A percentile compares a stretch with the other conserved stretches of the same genome.
Conservation (phyloP, 768 basidiomycete genomes). For the Gloeopeniophorella convolvens region DNA sequence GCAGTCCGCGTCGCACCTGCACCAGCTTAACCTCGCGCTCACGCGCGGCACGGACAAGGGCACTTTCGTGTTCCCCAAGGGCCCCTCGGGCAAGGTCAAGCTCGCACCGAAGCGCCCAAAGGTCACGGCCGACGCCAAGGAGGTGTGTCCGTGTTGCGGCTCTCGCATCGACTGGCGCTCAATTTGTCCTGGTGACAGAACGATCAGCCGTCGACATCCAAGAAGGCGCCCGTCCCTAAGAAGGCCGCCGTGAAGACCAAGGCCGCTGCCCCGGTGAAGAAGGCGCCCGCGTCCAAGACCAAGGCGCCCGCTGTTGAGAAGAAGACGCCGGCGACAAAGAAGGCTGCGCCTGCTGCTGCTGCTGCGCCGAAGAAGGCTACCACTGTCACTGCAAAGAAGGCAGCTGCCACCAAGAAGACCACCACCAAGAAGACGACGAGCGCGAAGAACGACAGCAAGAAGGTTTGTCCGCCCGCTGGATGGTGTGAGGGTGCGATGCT, state of each 20-base stretch:
- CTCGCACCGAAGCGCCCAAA: conserved; percentile 51
- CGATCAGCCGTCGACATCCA: conserved; percentile 30
- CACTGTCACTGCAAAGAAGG: conserved; percentile 28
- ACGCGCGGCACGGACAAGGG: conserved; percentile 44
- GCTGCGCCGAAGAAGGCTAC: conserved; percentile 32
- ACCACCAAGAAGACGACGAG: conserved; percentile 21
- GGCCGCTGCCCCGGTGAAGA: conserved; percentile 31
- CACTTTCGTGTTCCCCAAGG: conserved; percentile 54
- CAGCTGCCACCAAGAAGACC: conserved; percentile 32
- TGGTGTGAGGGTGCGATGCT: neutral
- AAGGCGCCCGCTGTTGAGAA: conserved; percentile 26
- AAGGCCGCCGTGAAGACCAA: conserved; percentile 25
- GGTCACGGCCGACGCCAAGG: conserved; percentile 41
- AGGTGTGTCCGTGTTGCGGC: conserved; percentile 35
- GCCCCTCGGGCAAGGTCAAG: conserved; percentile 68
- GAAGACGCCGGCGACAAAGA: conserved; percentile 30
- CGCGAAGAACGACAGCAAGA: conserved; percentile 30
- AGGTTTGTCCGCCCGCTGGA: conserved; percentile 21
- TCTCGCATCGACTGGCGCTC: neutral
- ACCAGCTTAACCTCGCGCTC: conserved; percentile 51
- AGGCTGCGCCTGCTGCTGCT: no score
- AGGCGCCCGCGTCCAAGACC: conserved; percentile 28
- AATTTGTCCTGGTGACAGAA: conserved; percentile 30
- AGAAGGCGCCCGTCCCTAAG: conserved; percentile 22
- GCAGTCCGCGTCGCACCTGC: conserved; percentile 35